Base-by-base conservation (phyloP, 495 filamentous ascomycete species). In the Hyphodiscus hymeniophilus region DNA sequence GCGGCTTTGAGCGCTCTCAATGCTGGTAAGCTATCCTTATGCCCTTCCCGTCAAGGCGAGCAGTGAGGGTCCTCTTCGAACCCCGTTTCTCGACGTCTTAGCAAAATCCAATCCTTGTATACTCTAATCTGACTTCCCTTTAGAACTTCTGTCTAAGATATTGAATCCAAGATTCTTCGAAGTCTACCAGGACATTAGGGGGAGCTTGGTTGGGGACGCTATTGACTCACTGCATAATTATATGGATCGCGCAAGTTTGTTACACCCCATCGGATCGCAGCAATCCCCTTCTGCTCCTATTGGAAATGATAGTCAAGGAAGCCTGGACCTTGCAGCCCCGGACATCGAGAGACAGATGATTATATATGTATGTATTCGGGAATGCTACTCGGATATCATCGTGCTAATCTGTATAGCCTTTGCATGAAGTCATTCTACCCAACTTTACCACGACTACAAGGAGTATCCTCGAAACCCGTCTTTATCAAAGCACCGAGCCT, bases 271-370 rank as follows among this genome's bases (percentile, higher is more conserved):
- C 7, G 4, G n/a, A 0, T 3, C 23, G 10, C 17, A 22, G 16
- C 23, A 18, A n/a, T 23, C 17, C 3, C 12, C 17, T 20, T 7
- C 30, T 17, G 3, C 10, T 7, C 28, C 15, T 3, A 13, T 3
- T 11, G 40, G 40, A 23, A 24, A 10, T 16, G 51, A 54, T 30
- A 54, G 51, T 32, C 51, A 54, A 33, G 51, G 36, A 8, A 54
- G 51, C 33, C 31, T 48, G 8, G 45, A 49, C 21, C 13, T 51
- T 3, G 20, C 41, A 24, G 20, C 13, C 20, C 12, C 41, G 23
- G 36, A 40, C n/a, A 21, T 36, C 2, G 45, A 40, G 7, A 21
- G 38, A 48, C 38, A 40, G 17, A 40, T 40, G 38, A 48, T 48
- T 34, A 48, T 48, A 40, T 18, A 40, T 32, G 45, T 48, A 31